Conservation (phyloP, 441 rosid genomes). For the Pelargonium myrrhifolium region DNA sequence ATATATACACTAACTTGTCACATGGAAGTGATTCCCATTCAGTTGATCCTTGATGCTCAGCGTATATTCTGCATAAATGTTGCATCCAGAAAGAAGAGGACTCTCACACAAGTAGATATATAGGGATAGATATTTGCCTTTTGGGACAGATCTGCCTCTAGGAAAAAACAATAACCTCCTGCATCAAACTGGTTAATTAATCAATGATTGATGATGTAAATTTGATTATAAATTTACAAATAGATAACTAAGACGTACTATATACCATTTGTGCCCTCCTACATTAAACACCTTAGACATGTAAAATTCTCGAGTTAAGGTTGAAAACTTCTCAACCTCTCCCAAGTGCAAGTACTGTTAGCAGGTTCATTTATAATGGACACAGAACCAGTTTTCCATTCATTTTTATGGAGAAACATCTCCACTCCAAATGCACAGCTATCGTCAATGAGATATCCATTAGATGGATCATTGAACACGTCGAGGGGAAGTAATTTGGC, state of each 20-base stretch:
- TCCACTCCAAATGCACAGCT: background rate
- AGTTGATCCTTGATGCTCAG: background rate
- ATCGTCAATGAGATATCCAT: background rate
- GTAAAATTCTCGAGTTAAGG: background rate
- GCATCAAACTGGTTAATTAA: background rate
- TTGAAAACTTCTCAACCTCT: background rate
- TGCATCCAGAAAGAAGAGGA: background rate
- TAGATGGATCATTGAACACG: background rate
- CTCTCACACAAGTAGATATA: background rate
- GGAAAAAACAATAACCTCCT: background rate
- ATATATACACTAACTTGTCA: background rate
- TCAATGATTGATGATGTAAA: background rate
- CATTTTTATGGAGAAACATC: background rate
- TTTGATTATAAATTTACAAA: background rate
- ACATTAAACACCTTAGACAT: background rate
- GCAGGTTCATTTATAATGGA: background rate
- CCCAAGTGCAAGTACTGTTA: background rate
- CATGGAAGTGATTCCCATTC: background rate
- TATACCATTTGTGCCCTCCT: background rate
- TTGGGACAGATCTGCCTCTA: background rate
- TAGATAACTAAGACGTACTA: background rate
- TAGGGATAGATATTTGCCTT: background rate
- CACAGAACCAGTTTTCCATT: background rate
- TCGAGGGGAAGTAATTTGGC: background rate
- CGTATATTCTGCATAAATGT: background rate